phyloP scores from a whole-genome alignment of 2,329 filamentous ascomycete genomes.

The Nigrospora sphaerica region DNA sequence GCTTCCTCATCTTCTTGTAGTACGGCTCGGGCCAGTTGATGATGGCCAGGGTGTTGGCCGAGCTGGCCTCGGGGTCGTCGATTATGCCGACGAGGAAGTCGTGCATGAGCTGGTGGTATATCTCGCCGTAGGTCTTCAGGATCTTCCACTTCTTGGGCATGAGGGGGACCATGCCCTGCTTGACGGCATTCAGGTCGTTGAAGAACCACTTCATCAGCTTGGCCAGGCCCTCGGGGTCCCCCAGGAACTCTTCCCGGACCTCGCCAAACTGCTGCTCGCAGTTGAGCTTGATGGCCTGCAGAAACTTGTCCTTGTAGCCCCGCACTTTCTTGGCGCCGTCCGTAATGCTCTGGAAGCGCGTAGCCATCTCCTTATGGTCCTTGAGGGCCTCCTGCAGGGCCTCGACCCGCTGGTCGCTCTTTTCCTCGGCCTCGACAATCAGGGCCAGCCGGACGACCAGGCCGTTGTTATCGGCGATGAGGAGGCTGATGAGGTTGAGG shows the following conservation, averaged over 20 bases:
- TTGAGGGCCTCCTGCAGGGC: constrained; percentile 91
- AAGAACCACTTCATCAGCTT: constrained; percentile 95
- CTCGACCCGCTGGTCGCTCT: constrained; percentile 85
- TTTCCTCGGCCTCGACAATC: constrained; percentile 92
- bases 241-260: constrained; percentile 67
- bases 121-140: constrained; percentile 78
- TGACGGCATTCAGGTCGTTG: constrained; percentile 92
- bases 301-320: constrained; percentile 95
- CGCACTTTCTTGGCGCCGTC: constrained; percentile 86
- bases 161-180: constrained; percentile 81
- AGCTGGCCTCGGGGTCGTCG: constrained; percentile 76
- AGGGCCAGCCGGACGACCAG: constrained; percentile 87
- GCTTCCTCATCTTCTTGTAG: constrained; percentile 89
- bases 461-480: constrained; percentile 79
- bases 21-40: constrained; percentile 95
- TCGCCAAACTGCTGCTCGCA: constrained; percentile 69
- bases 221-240: constrained; percentile 74
- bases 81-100: constrained; percentile 81
- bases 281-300: constrained; percentile 68
- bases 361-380: constrained; percentile 91
- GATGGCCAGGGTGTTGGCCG: constrained; percentile 82
- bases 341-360: constrained; percentile 90
- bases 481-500: constrained; percentile 80
- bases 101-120: constrained; percentile 94
- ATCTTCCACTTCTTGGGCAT: constrained; percentile 98